phyloP scores from a whole-genome alignment of 2,329 filamentous ascomycete genomes.

The Epichloe scottii region DNA sequence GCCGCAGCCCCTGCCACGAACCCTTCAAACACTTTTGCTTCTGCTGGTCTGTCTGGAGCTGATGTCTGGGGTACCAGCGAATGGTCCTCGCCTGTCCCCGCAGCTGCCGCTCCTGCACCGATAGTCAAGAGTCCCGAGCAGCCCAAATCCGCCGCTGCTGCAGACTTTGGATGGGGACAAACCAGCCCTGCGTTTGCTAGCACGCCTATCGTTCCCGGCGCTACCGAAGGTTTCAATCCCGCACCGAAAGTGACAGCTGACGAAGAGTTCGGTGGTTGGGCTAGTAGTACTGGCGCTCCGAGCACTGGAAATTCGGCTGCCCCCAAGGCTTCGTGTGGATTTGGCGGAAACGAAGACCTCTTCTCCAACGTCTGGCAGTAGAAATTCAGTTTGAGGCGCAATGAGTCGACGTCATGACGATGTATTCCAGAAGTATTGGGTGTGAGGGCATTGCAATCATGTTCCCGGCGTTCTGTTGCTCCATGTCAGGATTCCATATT shows the following conservation, averaged over 20 bases:
- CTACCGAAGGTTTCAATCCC: constrained; percentile 51
- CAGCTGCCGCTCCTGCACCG: constrained; percentile 22
- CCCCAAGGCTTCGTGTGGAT: constrained; percentile 45
- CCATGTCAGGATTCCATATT: constrained; percentile 20
- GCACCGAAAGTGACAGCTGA: constrained; percentile 67
- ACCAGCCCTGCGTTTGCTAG: constrained; percentile 36
- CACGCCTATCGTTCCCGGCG: constrained; percentile 48
- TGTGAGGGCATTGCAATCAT: constrained; percentile 13
- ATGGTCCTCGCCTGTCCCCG: constrained; percentile 45
- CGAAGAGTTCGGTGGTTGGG: constrained; percentile 94
- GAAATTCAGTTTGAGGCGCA: not conserved
- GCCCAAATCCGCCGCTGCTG: constrained; percentile 35
- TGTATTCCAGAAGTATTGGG: constrained; percentile 7
- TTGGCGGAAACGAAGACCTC: constrained; percentile 66
- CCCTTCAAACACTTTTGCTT: constrained; percentile 24
- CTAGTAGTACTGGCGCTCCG: constrained; percentile 49
- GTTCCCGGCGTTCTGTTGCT: constrained; percentile 18
- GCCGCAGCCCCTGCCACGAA: constrained; percentile 26
- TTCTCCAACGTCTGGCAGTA: constrained; percentile 95
- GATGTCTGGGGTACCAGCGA: constrained; percentile 83
- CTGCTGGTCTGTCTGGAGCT: constrained; percentile 32
- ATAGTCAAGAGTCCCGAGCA: constrained; percentile 44
- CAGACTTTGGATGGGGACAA: constrained; percentile 50
- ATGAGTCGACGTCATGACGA: not conserved
- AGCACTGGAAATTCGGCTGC: constrained; percentile 25